These are phyloP conservation scores for Trichoderma cornu-damae DNA, from an alignment of 2,329 filamentous ascomycete genomes.

Conservation along the genomic window DNA sequence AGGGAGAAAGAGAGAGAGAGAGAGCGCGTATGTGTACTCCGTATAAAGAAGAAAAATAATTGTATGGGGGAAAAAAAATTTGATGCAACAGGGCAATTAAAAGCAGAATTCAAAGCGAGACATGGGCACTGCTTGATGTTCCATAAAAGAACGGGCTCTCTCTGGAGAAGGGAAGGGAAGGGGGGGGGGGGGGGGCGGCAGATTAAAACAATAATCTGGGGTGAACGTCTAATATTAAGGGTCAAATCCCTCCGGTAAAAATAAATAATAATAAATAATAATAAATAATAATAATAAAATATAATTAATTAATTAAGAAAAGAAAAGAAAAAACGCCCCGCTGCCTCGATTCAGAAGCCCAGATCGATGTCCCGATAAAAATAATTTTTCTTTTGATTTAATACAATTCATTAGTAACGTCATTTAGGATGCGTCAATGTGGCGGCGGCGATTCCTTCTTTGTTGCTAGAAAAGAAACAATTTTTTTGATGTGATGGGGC, in stretches of 20 bases:
- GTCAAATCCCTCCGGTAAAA: slow-evolving; percentile 5
- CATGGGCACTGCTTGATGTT: neutral
- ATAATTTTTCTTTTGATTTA: too few species aligned
- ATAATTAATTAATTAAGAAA: too few species aligned
- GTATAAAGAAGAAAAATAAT: neutral
- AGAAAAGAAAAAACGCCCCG: neutral
- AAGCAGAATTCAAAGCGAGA: neutral
- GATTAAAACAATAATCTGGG: slow-evolving; percentile 3
- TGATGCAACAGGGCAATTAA: neutral
- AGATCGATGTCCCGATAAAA: neutral
- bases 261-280: too few species aligned
- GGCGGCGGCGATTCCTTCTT: too few species aligned
- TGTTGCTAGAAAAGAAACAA: too few species aligned
- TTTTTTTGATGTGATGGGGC: too few species aligned
- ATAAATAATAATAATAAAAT: too few species aligned
- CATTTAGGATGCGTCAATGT: too few species aligned
- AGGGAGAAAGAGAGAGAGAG: neutral
- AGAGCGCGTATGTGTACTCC: neutral
- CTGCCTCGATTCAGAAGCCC: neutral
- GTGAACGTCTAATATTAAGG: slow-evolving; percentile 6
- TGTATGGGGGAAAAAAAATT: neutral
- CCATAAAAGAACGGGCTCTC: neutral
- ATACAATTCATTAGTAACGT: too few species aligned
- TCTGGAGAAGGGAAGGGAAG: neutral
- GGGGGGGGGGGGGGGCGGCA: neutral